Evolutionary conservation across 495 filamentous ascomycete genomes (phyloP), one percentile per base, ranked within the genome.

Genomic region (Cercophora newfieldiana): DNA sequence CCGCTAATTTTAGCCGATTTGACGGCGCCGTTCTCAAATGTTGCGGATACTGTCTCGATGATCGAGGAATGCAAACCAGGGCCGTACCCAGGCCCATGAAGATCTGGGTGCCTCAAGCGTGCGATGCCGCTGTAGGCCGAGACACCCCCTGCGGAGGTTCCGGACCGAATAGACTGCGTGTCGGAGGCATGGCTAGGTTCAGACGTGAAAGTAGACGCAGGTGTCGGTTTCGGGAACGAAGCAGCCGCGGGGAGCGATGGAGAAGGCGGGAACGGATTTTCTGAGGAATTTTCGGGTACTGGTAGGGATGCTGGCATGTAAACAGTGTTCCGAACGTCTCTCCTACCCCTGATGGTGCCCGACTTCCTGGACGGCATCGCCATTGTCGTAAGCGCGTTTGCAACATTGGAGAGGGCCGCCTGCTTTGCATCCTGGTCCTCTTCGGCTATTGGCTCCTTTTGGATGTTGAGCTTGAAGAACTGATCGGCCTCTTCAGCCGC

Each of bases 371-470:
- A 81, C 18, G 89, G 87, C 51, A 86, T 70, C 69, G 81, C 83
- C 83, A 81, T 76, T 66, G 76, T 75, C 0, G 77, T 78, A 25
- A 99, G 80, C 12, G 92, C 91, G 71, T 91, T 93, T n/a, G 94
- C 93, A 71, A 97, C 92, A 68, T 90, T 94, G 51, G 93, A 91
- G 72, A 97, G 82, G 1, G 96, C 95, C 50, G 91, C 89, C 58
- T 80, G 77, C 76, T 95, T 88, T 2, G 92, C 92, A 74, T 96
- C 92, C 61, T 83, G 87, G 68, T 94, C 91, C 74, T 98, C 95
- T 77, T 99, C 95, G 22, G 88, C 88, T 63, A 99, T 96, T 1
- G 96, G 94, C 65, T 96, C 91, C 68, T 92, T 93, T 66, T 92
- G 85, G 67, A 99, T 99, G 65, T 89, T 95, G 26, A 99, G 80